Percentiles rank a stretch among this genome's conserved stretches.
These are phyloP conservation scores for Exophiala viscosa DNA, from an alignment of 2,329 filamentous ascomycete genomes.

Conservation along the genomic window DNA sequence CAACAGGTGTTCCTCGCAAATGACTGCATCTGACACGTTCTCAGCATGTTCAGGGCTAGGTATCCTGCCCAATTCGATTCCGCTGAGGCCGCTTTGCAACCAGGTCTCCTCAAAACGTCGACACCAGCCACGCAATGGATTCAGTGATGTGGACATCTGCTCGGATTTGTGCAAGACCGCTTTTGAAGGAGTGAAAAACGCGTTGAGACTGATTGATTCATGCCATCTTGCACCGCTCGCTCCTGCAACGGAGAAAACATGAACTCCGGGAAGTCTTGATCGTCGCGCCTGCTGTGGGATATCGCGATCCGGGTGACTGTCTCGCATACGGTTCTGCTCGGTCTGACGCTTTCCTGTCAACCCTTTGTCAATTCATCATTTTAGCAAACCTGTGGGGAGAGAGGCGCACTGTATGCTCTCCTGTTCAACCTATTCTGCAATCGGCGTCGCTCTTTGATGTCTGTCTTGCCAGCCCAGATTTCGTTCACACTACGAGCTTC, in stretches of 20 bases:
- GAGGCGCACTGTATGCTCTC: constrained; percentile 27
- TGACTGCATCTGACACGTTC: constrained; percentile 5
- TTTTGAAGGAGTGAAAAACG: not conserved
- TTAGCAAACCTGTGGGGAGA: too few species aligned
- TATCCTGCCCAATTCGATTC: not conserved
- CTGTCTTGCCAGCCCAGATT: constrained; percentile 31
- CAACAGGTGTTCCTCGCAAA: constrained; percentile 9
- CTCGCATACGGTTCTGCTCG: constrained; percentile 3
- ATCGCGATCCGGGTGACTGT: not conserved
- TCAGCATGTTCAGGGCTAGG: not conserved
- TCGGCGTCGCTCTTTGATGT: constrained; percentile 27
- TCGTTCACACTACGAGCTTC: constrained; percentile 19
- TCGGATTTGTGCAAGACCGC: not conserved
- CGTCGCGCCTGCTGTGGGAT: not conserved
- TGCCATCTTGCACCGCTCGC: not conserved
- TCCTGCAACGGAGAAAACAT: constrained; percentile 3
- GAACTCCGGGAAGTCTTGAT: constrained; percentile 1
- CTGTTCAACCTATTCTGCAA: constrained; percentile 33
- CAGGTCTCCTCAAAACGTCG: constrained; percentile 8
- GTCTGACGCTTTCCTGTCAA: constrained; percentile 14
- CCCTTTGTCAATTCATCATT: not conserved
- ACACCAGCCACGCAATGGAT: constrained; percentile 7
- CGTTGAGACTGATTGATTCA: not conserved
- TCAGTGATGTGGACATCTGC: not conserved
- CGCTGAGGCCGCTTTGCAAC: not conserved